Percentiles rank a stretch among this genome's conserved stretches.
Evolutionary conservation across 139 green algal genomes (phyloP).

Genomic region (Picocystis salinarum): DNA sequence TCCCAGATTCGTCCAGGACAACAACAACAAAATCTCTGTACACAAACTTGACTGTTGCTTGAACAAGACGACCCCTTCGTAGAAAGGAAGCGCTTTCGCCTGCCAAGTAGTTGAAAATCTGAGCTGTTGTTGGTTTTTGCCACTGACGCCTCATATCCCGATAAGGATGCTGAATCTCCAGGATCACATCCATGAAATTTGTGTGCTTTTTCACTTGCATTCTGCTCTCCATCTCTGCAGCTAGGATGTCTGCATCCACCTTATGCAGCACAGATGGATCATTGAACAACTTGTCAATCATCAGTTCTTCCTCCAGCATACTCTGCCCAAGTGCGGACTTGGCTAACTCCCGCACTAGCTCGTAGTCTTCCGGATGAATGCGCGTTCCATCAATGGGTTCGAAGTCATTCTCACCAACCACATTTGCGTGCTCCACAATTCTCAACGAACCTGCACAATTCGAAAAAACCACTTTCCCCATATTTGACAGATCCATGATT

Average conservation of each 20-base stretch:
- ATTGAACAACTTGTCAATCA: neutral
- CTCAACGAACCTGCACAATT: slow-evolving; percentile 21
- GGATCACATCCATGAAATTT: slow-evolving; percentile 43
- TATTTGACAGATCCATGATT: neutral
- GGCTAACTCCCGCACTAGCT: slow-evolving; percentile 14
- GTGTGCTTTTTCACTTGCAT: too few relatives aligned
- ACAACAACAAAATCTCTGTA: too few relatives aligned
- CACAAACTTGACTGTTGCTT: too few relatives aligned
- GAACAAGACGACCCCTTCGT: too few relatives aligned
- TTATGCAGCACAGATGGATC: slow-evolving; percentile 19
- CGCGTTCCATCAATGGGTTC: slow-evolving; percentile 57
- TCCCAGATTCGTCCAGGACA: too few relatives aligned
- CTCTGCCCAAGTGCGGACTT: neutral
- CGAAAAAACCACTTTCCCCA: neutral
- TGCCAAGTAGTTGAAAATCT: too few relatives aligned
- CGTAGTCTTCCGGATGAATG: slow-evolving; percentile 48
- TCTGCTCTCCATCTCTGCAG: too few relatives aligned
- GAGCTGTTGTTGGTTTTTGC: too few relatives aligned
- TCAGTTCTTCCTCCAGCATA: slow-evolving; percentile 4
- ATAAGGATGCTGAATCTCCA: slow-evolving; percentile 40
- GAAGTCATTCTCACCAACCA: slow-evolving; percentile 33
- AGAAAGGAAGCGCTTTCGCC: too few relatives aligned
- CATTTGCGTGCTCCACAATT: slow-evolving; percentile 22
- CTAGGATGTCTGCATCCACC: too few relatives aligned
- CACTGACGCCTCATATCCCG: slow-evolving; percentile 24